A percentile compares a stretch with the other conserved stretches of the same genome.
Evolutionary conservation across 2,329 filamentous ascomycete species (phyloP).

Genomic region (Aspergillus chevalieri): DNA sequence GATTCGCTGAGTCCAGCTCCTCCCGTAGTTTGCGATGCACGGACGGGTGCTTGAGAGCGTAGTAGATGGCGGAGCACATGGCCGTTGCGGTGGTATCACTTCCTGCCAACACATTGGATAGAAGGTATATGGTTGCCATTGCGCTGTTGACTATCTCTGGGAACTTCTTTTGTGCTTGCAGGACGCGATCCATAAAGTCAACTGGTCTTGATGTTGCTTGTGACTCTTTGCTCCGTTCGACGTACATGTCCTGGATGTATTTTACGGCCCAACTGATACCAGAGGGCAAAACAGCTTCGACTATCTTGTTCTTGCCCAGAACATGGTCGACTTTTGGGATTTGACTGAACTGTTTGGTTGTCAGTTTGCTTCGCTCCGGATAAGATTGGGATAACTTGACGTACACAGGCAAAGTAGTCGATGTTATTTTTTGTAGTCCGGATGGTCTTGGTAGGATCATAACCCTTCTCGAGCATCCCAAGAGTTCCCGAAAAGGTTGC

Average conservation of each 20-base stretch:
- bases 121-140: constrained; percentile 11
- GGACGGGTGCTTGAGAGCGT: constrained; percentile 21
- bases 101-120: constrained; percentile 23
- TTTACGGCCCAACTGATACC: not conserved
- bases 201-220: not conserved
- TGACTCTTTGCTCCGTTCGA: not conserved
- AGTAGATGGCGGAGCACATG: constrained; percentile 26
- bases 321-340: not conserved
- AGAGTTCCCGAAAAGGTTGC: constrained; percentile 17
- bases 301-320: not conserved
- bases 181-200: constrained; percentile 16
- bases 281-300: not conserved
- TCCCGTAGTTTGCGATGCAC: constrained; percentile 18
- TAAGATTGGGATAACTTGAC: not conserved
- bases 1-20: constrained; percentile 14
- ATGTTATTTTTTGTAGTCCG: constrained; percentile 11
- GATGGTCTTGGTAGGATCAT: constrained; percentile 13
- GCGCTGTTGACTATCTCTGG: constrained; percentile 11
- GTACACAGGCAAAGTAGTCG: constrained; percentile 14
- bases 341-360: not conserved
- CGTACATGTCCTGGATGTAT: not conserved
- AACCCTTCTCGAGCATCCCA: constrained; percentile 17
- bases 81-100: constrained; percentile 32
- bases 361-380: not conserved
- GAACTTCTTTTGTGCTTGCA: constrained; percentile 12